Evolutionary conservation across 805 yeast genomes (phyloP).

Genomic region (Metschnikowia cubensis): DNA sequence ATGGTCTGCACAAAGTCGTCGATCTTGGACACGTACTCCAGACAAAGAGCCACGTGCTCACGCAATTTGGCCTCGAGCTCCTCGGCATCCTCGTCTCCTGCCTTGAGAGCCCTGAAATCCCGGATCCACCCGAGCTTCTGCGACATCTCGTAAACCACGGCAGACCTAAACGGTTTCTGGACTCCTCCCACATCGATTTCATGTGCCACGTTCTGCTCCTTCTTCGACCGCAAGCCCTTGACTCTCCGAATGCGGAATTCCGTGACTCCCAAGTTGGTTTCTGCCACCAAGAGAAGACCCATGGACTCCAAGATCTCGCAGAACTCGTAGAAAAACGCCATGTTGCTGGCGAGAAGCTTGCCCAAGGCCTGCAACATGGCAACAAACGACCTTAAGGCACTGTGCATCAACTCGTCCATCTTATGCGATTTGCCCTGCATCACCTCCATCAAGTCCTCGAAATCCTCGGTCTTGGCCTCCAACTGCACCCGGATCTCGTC

Average conservation of each 20-base stretch:
- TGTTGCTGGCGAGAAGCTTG: constrained; percentile 23
- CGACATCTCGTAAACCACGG: constrained; percentile 39
- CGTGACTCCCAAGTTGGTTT: constrained; percentile 23
- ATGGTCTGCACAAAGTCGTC: constrained; percentile 20
- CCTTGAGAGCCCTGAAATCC: not conserved
- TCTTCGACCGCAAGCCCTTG: constrained; percentile 63
- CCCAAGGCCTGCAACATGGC: constrained; percentile 19
- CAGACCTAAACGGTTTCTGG: constrained; percentile 30
- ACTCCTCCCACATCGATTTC: not conserved
- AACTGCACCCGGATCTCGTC: constrained; percentile 39
- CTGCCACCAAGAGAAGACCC: constrained; percentile 64
- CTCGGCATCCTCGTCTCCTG: constrained; percentile 6
- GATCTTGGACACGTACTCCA: not conserved
- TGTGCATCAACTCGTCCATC: constrained; percentile 17
- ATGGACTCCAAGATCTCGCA: constrained; percentile 67
- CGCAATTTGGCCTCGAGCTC: constrained; percentile 6
- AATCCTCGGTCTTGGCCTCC: constrained; percentile 43
- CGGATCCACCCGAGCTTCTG: constrained; percentile 46
- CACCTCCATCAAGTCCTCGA: constrained; percentile 41
- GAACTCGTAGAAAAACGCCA: constrained; percentile 36
- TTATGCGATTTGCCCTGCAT: constrained; percentile 25
- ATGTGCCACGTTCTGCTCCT: constrained; percentile 24
- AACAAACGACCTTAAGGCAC: not conserved
- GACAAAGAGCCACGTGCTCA: constrained; percentile 2
- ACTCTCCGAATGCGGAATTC: constrained; percentile 63